These are phyloP conservation scores for Penicillium riverlandense DNA, from an alignment of 495 filamentous ascomycete genomes.

Conservation along the genomic window DNA sequence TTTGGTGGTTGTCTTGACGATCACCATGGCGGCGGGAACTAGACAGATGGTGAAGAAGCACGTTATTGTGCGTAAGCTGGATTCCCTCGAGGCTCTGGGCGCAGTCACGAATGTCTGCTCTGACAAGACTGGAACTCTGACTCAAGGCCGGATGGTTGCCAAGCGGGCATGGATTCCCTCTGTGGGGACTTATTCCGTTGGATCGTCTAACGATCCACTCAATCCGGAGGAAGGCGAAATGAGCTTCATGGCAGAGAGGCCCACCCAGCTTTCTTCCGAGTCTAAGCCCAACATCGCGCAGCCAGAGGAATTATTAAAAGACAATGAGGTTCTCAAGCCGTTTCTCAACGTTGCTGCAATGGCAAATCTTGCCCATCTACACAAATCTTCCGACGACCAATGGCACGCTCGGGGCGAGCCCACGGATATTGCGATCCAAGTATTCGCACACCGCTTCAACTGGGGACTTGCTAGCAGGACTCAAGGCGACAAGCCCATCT, in stretches of 20 bases:
- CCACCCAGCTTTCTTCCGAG: conserved; percentile 24
- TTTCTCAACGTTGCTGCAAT: conserved; percentile 57
- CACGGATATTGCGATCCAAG: conserved; percentile 65
- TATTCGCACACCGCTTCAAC: conserved; percentile 57
- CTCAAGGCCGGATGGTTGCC: conserved; percentile 72
- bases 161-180: conserved; percentile 74
- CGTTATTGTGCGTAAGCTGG: conserved; percentile 61
- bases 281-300: conserved; percentile 15
- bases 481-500: conserved; percentile 43
- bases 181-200: conserved; percentile 53
- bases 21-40: conserved; percentile 67
- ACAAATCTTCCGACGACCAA: conserved; percentile 33
- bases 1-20: conserved; percentile 68
- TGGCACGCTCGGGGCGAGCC: conserved; percentile 62
- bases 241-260: conserved; percentile 27
- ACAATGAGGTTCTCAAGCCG: conserved; percentile 35
- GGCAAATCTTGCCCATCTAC: conserved; percentile 57
- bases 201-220: conserved; percentile 45
- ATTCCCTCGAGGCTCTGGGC: conserved; percentile 61
- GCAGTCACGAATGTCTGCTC: conserved; percentile 68
- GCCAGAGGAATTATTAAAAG: conserved; percentile 29
- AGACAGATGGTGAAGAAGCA: conserved; percentile 64
- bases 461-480: conserved; percentile 48
- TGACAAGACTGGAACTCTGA: conserved; percentile 66
- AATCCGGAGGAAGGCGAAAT: conserved; percentile 50